Conservation (phyloP, 2,329 filamentous ascomycete species). For the Exophiala xenobiotica region DNA sequence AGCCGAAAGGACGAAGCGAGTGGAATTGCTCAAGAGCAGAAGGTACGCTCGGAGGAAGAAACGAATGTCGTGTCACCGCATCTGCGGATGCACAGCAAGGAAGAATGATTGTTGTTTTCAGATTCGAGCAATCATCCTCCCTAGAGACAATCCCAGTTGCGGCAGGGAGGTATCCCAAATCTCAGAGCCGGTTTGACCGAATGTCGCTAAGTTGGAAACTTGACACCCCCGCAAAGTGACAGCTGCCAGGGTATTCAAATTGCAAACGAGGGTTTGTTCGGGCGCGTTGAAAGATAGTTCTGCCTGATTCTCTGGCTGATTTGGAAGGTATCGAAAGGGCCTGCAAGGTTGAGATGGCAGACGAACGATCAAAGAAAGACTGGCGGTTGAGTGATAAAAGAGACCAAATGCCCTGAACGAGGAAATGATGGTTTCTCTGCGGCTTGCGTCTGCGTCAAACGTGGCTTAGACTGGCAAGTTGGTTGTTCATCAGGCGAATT, state of each 20-base stretch:
- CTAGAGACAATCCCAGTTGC: background rate
- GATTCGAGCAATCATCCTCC: constrained; percentile 1
- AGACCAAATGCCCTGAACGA: too few relatives aligned
- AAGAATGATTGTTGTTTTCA: background rate
- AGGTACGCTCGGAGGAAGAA: background rate
- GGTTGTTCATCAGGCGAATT: constrained; percentile 2
- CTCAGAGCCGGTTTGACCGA: background rate
- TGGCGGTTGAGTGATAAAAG: too few relatives aligned
- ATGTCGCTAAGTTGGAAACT: constrained; percentile 3
- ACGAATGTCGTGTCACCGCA: background rate
- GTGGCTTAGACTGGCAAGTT: constrained; percentile 1
- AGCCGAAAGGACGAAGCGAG: constrained; percentile 1
- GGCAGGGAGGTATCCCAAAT: constrained; percentile 1
- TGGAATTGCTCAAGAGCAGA: constrained; percentile 4
- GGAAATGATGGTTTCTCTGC: too few relatives aligned
- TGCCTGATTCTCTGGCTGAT: background rate
- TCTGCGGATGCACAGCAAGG: background rate
- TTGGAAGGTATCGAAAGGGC: too few relatives aligned
- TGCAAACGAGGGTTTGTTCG: constrained; percentile 10
- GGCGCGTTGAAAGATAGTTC: background rate
- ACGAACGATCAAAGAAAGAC: too few relatives aligned
- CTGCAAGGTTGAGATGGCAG: too few relatives aligned
- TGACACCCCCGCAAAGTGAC: constrained; percentile 6
- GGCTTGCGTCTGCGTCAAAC: constrained; percentile 4
- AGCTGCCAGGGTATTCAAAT: constrained; percentile 10